Percentiles rank a stretch among this genome's conserved stretches.
Conservation (phyloP, 73 alveolate species). For the Breviolum minutum region DNA sequence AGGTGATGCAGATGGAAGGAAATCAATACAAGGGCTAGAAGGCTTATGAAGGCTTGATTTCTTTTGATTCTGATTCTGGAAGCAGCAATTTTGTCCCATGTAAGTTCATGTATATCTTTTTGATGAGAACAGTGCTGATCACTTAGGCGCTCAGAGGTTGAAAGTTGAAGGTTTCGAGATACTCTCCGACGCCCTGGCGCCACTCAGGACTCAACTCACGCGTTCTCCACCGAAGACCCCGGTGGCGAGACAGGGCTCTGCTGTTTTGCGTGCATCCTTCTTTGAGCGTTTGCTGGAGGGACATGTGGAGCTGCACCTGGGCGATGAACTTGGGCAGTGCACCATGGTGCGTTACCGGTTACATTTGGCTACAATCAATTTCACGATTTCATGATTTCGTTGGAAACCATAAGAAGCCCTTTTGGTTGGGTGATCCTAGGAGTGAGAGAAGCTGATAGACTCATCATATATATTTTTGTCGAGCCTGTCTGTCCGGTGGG, state of each 20-base stretch:
- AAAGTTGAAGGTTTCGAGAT: neutral
- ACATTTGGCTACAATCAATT: neutral
- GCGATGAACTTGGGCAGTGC: neutral
- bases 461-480: too few relatives aligned
- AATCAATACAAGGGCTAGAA: too few relatives aligned
- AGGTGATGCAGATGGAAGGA: neutral
- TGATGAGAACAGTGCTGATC: too few relatives aligned
- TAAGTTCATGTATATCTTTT: too few relatives aligned
- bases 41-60: too few relatives aligned
- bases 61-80: too few relatives aligned
- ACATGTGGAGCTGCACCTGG: constrained; percentile 40
- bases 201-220: constrained; percentile 8
- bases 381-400: neutral
- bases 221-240: neutral
- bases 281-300: constrained; percentile 84
- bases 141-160: neutral
- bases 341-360: neutral
- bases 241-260: constrained; percentile 18
- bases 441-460: too few relatives aligned
- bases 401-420: neutral
- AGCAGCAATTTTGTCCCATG: too few relatives aligned
- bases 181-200: neutral
- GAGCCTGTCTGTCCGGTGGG: too few relatives aligned
- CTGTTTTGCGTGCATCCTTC: constrained; percentile 87
- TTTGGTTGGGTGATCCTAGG: too few relatives aligned